A percentile compares a stretch with the other conserved stretches of the same genome.
Conservation (phyloP, 352 stramenopile genomes). For the Pelagophyceae sp. region DNA sequence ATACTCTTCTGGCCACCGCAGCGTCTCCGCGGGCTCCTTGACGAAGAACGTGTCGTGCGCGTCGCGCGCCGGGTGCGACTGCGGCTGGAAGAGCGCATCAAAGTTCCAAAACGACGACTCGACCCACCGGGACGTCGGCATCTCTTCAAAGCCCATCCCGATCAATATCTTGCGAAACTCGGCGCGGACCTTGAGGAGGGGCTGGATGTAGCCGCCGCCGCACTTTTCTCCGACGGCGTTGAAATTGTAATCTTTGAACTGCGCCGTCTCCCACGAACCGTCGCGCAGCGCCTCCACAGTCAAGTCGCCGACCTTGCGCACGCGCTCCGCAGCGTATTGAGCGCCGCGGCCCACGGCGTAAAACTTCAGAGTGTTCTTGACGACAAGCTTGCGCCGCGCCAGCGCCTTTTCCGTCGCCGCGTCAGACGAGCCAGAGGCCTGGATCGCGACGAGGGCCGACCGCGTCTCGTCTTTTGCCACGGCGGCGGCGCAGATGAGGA, state of each 20-base stretch:
- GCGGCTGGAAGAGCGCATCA: slow-evolving; percentile 97
- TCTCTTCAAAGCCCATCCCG: slow-evolving; percentile 99
- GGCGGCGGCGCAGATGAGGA: slow-evolving; percentile 41
- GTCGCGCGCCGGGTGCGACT: slow-evolving; percentile 95
- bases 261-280: slow-evolving; percentile 83
- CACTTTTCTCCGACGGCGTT: slow-evolving; percentile 84
- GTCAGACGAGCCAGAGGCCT: slow-evolving; percentile 24
- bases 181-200: slow-evolving; percentile 88
- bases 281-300: slow-evolving; percentile 97
- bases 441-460: slow-evolving; percentile 40
- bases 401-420: slow-evolving; percentile 52
- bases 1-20: slow-evolving; percentile 92
- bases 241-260: slow-evolving; percentile 99
- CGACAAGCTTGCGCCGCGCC: slow-evolving; percentile 67
- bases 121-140: slow-evolving; percentile 98
- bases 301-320: slow-evolving; percentile 90
- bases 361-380: slow-evolving; percentile 75
- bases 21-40: slow-evolving; percentile 63
- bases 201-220: slow-evolving; percentile 91
- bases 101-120: slow-evolving; percentile 99
- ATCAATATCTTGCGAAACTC: slow-evolving; percentile 98
- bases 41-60: slow-evolving; percentile 99
- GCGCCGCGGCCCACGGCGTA: slow-evolving; percentile 81
- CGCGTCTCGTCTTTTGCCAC: slow-evolving; percentile 45
- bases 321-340: slow-evolving; percentile 80